Conservation (phyloP, 805 yeast genomes). For the Hanseniaspora hatyaiensis region DNA sequence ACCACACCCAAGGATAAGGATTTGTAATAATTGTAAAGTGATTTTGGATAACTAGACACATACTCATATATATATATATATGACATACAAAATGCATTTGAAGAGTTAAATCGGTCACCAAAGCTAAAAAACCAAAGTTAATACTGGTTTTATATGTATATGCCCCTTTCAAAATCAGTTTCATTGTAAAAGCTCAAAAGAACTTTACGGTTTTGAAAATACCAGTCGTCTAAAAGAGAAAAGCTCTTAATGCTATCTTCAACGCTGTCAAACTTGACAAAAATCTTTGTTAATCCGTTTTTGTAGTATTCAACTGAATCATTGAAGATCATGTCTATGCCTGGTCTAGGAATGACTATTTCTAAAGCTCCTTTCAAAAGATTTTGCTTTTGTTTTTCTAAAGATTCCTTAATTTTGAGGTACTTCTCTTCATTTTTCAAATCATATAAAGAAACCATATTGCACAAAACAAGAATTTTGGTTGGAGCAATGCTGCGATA, state of each 20-base stretch:
- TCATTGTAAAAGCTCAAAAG: slow-evolving; percentile 13
- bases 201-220: slow-evolving; percentile 47
- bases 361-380: slow-evolving; percentile 37
- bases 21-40: too few relatives aligned
- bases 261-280: slow-evolving; percentile 46
- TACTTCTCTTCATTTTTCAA: slow-evolving; percentile 40
- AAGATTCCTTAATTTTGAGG: slow-evolving; percentile 41
- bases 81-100: too few relatives aligned
- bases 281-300: slow-evolving; percentile 62
- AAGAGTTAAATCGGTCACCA: too few relatives aligned
- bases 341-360: slow-evolving; percentile 52
- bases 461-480: slow-evolving; percentile 52
- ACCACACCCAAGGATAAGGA: slow-evolving; percentile 20
- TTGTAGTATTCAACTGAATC: slow-evolving; percentile 26
- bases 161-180: slow-evolving; percentile 10
- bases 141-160: slow-evolving; percentile 11
- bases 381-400: slow-evolving; percentile 34
- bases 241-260: slow-evolving; percentile 47
- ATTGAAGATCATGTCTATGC: slow-evolving; percentile 31
- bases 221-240: slow-evolving; percentile 48
- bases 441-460: slow-evolving; percentile 55
- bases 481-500: slow-evolving; percentile 22
- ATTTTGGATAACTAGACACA: too few relatives aligned
- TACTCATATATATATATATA: too few relatives aligned
- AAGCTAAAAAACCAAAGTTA: too few relatives aligned